A percentile compares a stretch with the other conserved stretches of the same genome.
Evolutionary conservation across 1,139 yeast species (phyloP).

Genomic region (Blastobotrys malaysiensis): DNA sequence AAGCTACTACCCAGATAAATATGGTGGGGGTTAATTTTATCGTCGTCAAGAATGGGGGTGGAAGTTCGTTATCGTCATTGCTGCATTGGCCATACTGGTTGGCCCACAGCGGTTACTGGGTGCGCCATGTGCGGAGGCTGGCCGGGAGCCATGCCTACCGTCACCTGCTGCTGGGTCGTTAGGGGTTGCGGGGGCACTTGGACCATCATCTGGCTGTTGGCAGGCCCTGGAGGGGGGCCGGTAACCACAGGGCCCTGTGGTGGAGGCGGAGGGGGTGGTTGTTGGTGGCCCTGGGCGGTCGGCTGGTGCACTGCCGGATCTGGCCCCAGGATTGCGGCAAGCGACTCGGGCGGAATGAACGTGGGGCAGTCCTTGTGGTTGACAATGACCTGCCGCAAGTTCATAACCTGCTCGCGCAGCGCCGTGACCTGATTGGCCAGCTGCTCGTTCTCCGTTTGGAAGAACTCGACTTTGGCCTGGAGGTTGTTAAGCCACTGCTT

Average conservation of each 20-base stretch:
- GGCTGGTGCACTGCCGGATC: background rate
- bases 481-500: slow-evolving; percentile 81
- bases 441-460: slow-evolving; percentile 65
- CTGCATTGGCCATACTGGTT: slow-evolving; percentile 6
- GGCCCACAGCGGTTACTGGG: background rate
- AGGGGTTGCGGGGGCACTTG: background rate
- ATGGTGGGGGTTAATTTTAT: too few species aligned
- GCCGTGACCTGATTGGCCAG: slow-evolving; percentile 54
- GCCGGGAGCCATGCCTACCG: background rate
- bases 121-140: background rate
- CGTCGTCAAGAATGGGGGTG: background rate
- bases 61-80: background rate
- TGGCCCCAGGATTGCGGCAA: slow-evolving; percentile 5
- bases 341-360: slow-evolving; percentile 10
- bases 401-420: slow-evolving; percentile 54
- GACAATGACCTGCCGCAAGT: slow-evolving; percentile 35
- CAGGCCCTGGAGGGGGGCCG: background rate
- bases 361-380: slow-evolving; percentile 15
- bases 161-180: slow-evolving; percentile 3
- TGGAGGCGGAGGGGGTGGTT: slow-evolving; percentile 1
- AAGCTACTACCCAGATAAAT: background rate
- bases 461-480: slow-evolving; percentile 70
- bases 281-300: background rate
- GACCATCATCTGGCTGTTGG: background rate
- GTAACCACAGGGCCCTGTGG: background rate